These are phyloP conservation scores for Apiospora aurea DNA, from an alignment of 2,329 filamentous ascomycete species.

Conservation along the genomic window DNA sequence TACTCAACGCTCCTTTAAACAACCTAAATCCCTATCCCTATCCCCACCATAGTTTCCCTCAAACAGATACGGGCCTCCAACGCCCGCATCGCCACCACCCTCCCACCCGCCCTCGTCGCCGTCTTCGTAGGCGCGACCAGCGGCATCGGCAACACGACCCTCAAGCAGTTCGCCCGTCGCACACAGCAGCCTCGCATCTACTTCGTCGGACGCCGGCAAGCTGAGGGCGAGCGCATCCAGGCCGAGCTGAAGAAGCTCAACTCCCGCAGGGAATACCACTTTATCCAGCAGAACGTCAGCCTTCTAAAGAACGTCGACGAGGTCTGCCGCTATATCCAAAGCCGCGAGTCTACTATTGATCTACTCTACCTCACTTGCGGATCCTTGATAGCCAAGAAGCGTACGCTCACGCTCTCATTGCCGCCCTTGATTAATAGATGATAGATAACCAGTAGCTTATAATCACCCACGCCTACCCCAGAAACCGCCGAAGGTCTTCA, in stretches of 20 bases:
- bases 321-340: constrained; percentile 31
- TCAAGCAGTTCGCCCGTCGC: constrained; percentile 53
- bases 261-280: background rate
- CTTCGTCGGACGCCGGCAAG: background rate
- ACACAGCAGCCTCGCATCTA: constrained; percentile 42
- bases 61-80: constrained; percentile 47
- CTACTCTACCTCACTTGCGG: background rate
- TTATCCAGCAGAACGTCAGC: background rate
- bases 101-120: constrained; percentile 46
- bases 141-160: constrained; percentile 59
- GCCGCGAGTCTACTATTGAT: background rate
- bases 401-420: constrained; percentile 28
- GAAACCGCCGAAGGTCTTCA: constrained; percentile 66
- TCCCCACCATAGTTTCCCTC: constrained; percentile 29
- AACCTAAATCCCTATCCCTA: too few species aligned
- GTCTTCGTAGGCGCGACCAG: constrained; percentile 62
- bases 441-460: constrained; percentile 1
- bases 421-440: background rate
- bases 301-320: background rate
- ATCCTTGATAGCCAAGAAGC: constrained; percentile 23
- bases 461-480: constrained; percentile 32
- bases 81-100: constrained; percentile 38
- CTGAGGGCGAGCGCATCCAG: background rate
- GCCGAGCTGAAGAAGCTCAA: background rate
- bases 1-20: too few species aligned